A percentile compares a stretch with the other conserved stretches of the same genome.
These are phyloP conservation scores for Komagataea norvegica DNA, from an alignment of 1,139 yeast species.

Conservation along the genomic window DNA sequence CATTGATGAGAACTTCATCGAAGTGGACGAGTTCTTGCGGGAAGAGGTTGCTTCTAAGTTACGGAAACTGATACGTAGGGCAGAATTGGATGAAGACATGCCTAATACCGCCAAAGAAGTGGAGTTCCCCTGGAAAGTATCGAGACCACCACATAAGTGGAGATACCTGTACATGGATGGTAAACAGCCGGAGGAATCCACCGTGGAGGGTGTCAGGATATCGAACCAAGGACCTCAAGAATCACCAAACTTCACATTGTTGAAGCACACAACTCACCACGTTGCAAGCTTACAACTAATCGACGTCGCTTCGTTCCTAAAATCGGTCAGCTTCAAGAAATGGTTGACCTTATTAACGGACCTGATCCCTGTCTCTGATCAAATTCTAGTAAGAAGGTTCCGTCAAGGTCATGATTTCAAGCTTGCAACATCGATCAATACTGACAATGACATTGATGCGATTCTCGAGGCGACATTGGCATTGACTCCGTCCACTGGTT, in stretches of 20 bases:
- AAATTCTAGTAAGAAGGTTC: slow-evolving; percentile 73
- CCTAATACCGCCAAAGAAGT: slow-evolving; percentile 60
- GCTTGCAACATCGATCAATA: slow-evolving; percentile 69
- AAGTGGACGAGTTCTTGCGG: slow-evolving; percentile 59
- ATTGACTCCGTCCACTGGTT: slow-evolving; percentile 73
- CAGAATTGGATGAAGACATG: slow-evolving; percentile 54
- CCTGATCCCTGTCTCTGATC: slow-evolving; percentile 60
- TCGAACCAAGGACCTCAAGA: slow-evolving; percentile 45
- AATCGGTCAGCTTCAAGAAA: slow-evolving; percentile 58
- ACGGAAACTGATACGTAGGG: slow-evolving; percentile 42
- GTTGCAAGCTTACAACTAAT: slow-evolving; percentile 35
- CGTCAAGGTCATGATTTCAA: slow-evolving; percentile 95
- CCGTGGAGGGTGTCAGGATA: slow-evolving; percentile 29
- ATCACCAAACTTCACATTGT: slow-evolving; percentile 47
- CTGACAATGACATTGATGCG: slow-evolving; percentile 31
- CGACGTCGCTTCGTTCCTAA: slow-evolving; percentile 54
- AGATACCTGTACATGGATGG: slow-evolving; percentile 82
- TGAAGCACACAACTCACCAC: slow-evolving; percentile 26
- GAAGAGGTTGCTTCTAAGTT: slow-evolving; percentile 47
- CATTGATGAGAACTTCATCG: slow-evolving; percentile 63
- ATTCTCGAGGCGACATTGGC: slow-evolving; percentile 59
- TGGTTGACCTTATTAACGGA: slow-evolving; percentile 67
- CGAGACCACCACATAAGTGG: slow-evolving; percentile 92
- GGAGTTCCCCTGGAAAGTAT: slow-evolving; percentile 76
- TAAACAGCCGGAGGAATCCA: slow-evolving; percentile 33